Evolutionary conservation across 2,329 filamentous ascomycete species (phyloP).

Genomic region (Endoconidiophora laricicola): DNA sequence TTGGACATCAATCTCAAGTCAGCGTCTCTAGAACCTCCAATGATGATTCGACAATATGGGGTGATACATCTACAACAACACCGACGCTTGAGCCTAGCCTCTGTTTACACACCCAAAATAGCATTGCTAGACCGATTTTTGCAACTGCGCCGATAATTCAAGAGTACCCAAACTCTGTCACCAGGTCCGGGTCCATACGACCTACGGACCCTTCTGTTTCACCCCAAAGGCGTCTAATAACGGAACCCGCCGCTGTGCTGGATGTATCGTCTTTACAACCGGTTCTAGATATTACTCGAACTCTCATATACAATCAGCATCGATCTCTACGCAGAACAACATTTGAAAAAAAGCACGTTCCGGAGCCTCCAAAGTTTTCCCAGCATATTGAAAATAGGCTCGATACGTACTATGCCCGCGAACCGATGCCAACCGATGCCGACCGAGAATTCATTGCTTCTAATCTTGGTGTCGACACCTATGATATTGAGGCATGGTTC

Average conservation of each 20-base stretch:
- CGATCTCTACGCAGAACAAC: slow-evolving; percentile 25
- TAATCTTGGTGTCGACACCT: slow-evolving; percentile 33
- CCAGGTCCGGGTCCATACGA: background rate
- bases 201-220: no score
- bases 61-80: slow-evolving; percentile 7
- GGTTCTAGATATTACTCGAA: slow-evolving; percentile 21
- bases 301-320: slow-evolving; percentile 30
- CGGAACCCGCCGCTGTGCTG: background rate
- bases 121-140: background rate
- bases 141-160: background rate
- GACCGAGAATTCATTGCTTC: slow-evolving; percentile 37
- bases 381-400: slow-evolving; percentile 32
- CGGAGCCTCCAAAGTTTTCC: slow-evolving; percentile 30
- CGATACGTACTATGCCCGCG: slow-evolving; percentile 34
- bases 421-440: slow-evolving; percentile 31
- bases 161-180: background rate
- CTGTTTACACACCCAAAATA: background rate
- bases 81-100: background rate
- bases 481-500: slow-evolving; percentile 37
- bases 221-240: no score
- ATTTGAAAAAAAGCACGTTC: slow-evolving; percentile 22
- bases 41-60: slow-evolving; percentile 4
- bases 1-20: background rate
- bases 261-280: background rate
- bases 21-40: background rate